phyloP scores from a whole-genome alignment of 78 protist species.

The Tieghemostelium lacteum region DNA sequence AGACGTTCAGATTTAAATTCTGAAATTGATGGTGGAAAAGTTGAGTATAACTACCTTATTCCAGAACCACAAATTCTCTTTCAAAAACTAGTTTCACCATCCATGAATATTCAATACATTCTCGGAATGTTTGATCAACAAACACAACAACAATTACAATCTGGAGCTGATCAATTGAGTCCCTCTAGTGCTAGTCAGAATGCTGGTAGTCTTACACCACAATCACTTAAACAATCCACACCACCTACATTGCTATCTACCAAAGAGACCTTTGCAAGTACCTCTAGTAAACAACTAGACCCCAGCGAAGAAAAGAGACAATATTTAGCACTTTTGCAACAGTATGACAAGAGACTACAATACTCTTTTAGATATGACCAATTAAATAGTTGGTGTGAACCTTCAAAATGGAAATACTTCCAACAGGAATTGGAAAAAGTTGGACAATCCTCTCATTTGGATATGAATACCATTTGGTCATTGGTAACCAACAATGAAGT shows the following conservation, averaged over 20 bases:
- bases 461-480: slow-evolving; percentile 2
- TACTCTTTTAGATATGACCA: slow-evolving; percentile 10
- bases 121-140: slow-evolving; percentile 29
- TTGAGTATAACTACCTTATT: slow-evolving; percentile 7
- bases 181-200: not conserved
- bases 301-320: slow-evolving; percentile 13
- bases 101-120: slow-evolving; percentile 60
- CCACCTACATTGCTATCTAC: not conserved
- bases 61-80: slow-evolving; percentile 44
- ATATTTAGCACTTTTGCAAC: slow-evolving; percentile 16
- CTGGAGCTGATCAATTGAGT: not conserved
- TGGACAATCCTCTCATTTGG: slow-evolving; percentile 3
- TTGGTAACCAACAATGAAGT: not conserved
- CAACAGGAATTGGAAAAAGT: slow-evolving; percentile 18
- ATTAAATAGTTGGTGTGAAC: not conserved
- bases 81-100: slow-evolving; percentile 10
- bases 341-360: slow-evolving; percentile 23
- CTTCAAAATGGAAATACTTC: not conserved
- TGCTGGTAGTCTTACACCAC: not conserved
- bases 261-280: not conserved
- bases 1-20: slow-evolving; percentile 55
- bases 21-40: slow-evolving; percentile 52
- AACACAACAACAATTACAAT: not conserved
- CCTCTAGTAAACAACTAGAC: not conserved
- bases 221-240: slow-evolving; percentile 2